These are phyloP conservation scores for Arthroderma sp. DNA, from an alignment of 2,329 filamentous ascomycete genomes.

Conservation along the genomic window DNA sequence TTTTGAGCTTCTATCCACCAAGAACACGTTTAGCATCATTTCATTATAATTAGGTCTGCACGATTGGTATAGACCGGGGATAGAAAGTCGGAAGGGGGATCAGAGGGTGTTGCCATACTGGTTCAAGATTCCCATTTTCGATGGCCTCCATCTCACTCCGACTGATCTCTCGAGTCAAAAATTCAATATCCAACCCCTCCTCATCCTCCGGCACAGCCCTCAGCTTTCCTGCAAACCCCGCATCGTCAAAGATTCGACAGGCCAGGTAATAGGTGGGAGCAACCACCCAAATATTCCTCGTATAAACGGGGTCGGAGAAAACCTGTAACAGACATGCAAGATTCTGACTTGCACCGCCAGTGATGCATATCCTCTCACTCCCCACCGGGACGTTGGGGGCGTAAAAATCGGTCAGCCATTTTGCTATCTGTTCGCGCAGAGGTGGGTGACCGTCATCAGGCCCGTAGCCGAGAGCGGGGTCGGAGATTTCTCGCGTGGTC, in stretches of 20 bases:
- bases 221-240: conserved; percentile 55
- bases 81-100: neutral
- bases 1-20: conserved; percentile 34
- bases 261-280: conserved; percentile 76
- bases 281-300: conserved; percentile 64
- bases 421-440: conserved; percentile 54
- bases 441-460: conserved; percentile 59
- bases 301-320: conserved; percentile 66
- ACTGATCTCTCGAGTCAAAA: conserved; percentile 39
- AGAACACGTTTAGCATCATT: neutral
- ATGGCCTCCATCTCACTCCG: conserved; percentile 36
- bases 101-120: conserved; percentile 25
- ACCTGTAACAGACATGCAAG: conserved; percentile 63
- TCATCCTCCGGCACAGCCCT: conserved; percentile 62
- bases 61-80: neutral
- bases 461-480: conserved; percentile 62
- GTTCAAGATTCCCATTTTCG: conserved; percentile 25
- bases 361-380: conserved; percentile 58
- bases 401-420: conserved; percentile 58
- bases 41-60: neutral
- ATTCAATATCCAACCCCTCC: conserved; percentile 59
- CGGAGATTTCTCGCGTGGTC: conserved; percentile 43
- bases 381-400: conserved; percentile 29
- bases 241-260: conserved; percentile 72
- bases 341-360: conserved; percentile 74